A percentile compares a stretch with the other conserved stretches of the same genome.
phyloP scores from a whole-genome alignment of 345 rosid genomes.

The Dimocarpus longan region DNA sequence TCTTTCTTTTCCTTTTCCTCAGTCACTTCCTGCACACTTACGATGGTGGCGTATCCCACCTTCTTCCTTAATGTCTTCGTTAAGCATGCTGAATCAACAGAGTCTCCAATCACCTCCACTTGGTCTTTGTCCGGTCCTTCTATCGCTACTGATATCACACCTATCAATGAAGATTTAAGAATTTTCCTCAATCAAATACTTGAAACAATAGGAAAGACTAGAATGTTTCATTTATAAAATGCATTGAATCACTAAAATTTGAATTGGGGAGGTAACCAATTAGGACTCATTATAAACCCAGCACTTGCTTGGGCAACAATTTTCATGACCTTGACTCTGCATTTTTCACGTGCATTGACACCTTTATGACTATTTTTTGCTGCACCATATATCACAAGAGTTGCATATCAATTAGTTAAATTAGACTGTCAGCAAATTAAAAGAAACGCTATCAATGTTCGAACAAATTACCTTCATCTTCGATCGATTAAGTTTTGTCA shows the following conservation, averaged over 20 bases:
- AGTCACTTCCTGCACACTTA: neutral
- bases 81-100: neutral
- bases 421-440: too few species aligned
- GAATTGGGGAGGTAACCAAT: too few species aligned
- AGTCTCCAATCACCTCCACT: neutral
- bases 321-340: slow-evolving; percentile 26
- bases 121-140: neutral
- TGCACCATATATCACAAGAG: neutral
- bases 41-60: neutral
- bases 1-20: neutral
- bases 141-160: neutral
- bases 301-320: slow-evolving; percentile 14
- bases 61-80: neutral
- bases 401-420: too few species aligned
- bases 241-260: too few species aligned
- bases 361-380: slow-evolving; percentile 19
- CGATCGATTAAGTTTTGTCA: too few species aligned
- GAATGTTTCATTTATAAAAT: too few species aligned
- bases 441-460: too few species aligned
- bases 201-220: too few species aligned
- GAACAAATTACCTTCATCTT: too few species aligned
- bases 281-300: neutral
- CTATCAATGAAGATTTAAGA: too few species aligned
- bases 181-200: too few species aligned
- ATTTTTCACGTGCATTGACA: slow-evolving; percentile 14